phyloP scores from a whole-genome alignment of 441 rosid species.

The Metrosideros polymorpha region DNA sequence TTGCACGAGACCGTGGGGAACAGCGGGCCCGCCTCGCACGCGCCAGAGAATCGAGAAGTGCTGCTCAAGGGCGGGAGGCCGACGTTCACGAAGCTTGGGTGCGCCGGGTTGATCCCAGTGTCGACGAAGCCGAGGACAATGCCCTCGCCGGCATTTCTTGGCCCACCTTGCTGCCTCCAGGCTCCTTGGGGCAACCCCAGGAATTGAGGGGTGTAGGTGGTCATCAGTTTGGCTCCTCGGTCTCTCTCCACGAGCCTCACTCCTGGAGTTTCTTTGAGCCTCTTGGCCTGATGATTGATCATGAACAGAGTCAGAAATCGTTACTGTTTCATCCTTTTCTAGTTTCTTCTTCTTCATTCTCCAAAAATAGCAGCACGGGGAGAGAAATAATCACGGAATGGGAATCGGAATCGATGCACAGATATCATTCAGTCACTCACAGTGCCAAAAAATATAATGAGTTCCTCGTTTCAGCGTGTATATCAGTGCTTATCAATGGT shows the following conservation, averaged over 20 bases:
- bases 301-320: background rate
- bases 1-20: constrained; percentile 60
- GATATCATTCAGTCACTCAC: background rate
- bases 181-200: constrained; percentile 48
- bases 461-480: background rate
- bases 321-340: background rate
- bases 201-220: constrained; percentile 76
- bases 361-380: background rate
- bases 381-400: background rate
- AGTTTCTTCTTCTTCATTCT: background rate
- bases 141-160: constrained; percentile 55
- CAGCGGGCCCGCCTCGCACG: constrained; percentile 61
- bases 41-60: constrained; percentile 55
- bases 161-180: constrained; percentile 46
- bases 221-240: constrained; percentile 77
- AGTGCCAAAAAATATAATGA: background rate
- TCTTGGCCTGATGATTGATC: constrained; percentile 42
- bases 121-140: constrained; percentile 76
- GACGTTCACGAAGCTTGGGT: constrained; percentile 59
- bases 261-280: constrained; percentile 34
- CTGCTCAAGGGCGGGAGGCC: constrained; percentile 4
- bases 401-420: background rate
- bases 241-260: constrained; percentile 76
- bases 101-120: constrained; percentile 67
- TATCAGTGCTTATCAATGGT: background rate